These are phyloP conservation scores for Aspergillus sp. DNA, from an alignment of 2,329 filamentous ascomycete species.

Conservation along the genomic window DNA sequence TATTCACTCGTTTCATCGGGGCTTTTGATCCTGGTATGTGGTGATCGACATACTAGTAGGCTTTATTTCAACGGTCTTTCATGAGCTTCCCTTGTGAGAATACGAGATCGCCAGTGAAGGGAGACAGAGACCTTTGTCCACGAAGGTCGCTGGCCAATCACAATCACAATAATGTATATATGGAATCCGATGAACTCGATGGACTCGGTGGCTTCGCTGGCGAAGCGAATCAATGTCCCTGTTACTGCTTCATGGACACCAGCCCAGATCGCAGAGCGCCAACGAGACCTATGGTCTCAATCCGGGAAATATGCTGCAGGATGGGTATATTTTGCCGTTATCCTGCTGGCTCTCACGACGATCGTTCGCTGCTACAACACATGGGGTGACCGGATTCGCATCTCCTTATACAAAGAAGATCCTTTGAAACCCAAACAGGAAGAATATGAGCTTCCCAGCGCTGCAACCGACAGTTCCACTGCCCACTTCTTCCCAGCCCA, in stretches of 20 bases:
- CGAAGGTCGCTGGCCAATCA: no score
- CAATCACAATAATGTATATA: no score
- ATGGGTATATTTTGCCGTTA: conserved; percentile 83
- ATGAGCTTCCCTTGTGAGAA: no score
- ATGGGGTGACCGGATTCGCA: conserved; percentile 89
- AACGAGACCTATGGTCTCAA: conserved; percentile 70
- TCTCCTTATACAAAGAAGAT: conserved; percentile 82
- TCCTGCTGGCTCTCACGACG: conserved; percentile 63
- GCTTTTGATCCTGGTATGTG: no score
- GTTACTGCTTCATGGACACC: conserved; percentile 52
- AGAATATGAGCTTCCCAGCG: conserved; percentile 58
- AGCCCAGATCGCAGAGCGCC: conserved; percentile 51
- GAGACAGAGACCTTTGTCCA: no score
- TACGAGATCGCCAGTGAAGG: no score
- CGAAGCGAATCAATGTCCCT: conserved; percentile 53
- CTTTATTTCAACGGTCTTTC: no score
- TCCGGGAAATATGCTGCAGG: conserved; percentile 81
- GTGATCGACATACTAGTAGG: no score
- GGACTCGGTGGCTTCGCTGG: conserved; percentile 23
- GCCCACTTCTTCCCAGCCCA: conserved; percentile 72
- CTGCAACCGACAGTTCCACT: conserved; percentile 56
- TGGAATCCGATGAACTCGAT: no score
- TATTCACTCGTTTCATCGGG: no score
- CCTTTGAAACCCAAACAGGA: conserved; percentile 58
- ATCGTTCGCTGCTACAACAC: conserved; percentile 76